Evolutionary conservation across 345 rosid genomes (phyloP), one percentile per base, ranked within the genome.

Genomic region (Eucalyptus virginea): DNA sequence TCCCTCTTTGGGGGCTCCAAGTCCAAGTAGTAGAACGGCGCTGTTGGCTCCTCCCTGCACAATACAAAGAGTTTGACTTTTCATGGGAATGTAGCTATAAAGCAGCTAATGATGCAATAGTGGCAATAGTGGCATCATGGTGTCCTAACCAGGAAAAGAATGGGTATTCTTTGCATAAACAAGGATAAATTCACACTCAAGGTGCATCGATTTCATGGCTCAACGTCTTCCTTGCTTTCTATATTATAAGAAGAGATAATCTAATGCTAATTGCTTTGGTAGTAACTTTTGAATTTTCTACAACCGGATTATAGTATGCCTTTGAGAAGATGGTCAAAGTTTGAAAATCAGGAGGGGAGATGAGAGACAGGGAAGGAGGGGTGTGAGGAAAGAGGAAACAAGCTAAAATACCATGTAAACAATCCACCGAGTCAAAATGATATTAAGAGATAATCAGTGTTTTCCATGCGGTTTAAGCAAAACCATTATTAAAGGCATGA

Each of bases 11-110:
- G 98, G 67, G 98, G 96, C 89, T 98, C 98, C 85, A 96, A 88
- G 92, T 97, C 94, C 94, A 98, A 92, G 90, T 97, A 96, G 72
- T 93, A 92, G 93, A 93, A 98, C 9, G 98, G 98, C 89, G 93
- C 98, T 56, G 97, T 96, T 6, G 99, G 98, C 91, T 98, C 99
- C 94, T 98, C 98, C 89, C 99, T 98, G 94, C 91, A 94, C 83
- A 92, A 50, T 62, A 21, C 47, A 77, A 18, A 34, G 26, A 72
- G 81, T 72, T 69, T 13, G 24, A 21, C 85, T 77, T 77, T 40
- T 40, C 16, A 77, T 40, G 28, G 47, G 47, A 11, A 77, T 21
- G 85, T 16, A 40, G 47, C 83, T 77, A 77, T 40, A 86, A 89
- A 86, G 32, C 4, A 88, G 49, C 81, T 34, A 49, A 86, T 19